These are phyloP conservation scores for Podospora pseudoanserina DNA, from an alignment of 495 filamentous ascomycete species.

Conservation along the genomic window DNA sequence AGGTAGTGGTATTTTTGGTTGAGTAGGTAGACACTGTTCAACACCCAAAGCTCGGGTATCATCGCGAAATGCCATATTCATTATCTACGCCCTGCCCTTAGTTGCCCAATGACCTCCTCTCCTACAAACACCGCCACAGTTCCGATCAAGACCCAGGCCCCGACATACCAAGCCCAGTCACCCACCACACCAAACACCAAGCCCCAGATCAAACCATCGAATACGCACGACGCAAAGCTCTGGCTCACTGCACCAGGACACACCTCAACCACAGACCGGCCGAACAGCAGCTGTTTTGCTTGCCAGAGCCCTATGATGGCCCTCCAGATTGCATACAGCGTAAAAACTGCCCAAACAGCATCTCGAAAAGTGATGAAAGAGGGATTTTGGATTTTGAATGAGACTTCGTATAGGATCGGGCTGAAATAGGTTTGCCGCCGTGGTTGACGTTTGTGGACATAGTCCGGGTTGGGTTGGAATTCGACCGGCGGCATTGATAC, in stretches of 20 bases:
- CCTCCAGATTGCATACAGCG: neutral
- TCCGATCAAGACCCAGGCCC: neutral
- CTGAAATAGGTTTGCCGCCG: conserved; percentile 6
- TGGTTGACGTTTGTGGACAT: neutral
- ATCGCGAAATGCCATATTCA: neutral
- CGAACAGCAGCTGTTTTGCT: neutral
- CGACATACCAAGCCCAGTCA: neutral
- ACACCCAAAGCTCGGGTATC: no score
- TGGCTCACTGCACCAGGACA: neutral
- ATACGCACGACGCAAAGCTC: neutral
- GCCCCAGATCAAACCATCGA: neutral
- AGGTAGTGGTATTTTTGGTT: no score
- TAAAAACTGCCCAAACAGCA: neutral
- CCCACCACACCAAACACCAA: neutral
- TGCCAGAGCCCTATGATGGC: neutral
- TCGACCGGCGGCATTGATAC: neutral
- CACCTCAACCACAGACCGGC: neutral
- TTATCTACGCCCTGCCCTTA: neutral
- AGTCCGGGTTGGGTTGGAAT: neutral
- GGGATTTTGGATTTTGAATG: conserved; percentile 1
- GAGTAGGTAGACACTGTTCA: no score
- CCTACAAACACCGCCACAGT: conserved; percentile 2
- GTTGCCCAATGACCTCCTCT: conserved; percentile 1
- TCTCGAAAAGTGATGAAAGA: neutral
- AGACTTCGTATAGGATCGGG: neutral